phyloP scores from a whole-genome alignment of 108 stramenopile genomes.

The Aureococcus anophagefferens region DNA sequence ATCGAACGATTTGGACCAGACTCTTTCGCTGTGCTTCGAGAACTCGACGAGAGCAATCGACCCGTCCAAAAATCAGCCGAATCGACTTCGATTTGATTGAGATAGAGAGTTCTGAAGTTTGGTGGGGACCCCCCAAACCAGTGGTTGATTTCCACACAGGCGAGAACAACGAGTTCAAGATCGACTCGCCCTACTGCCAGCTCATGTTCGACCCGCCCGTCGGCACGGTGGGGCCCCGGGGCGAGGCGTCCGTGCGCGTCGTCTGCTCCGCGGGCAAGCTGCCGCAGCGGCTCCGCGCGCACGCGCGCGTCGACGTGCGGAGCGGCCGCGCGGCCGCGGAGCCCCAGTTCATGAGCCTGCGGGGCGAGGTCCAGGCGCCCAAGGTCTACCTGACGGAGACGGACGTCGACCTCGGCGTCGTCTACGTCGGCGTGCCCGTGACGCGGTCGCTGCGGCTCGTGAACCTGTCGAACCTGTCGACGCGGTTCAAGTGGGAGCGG shows the following conservation, averaged over 20 bases:
- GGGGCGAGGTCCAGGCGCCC: conserved; percentile 27
- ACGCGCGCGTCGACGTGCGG: conserved; percentile 1
- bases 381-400: conserved; percentile 7
- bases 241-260: neutral
- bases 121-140: too few relatives aligned
- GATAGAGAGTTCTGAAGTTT: too few relatives aligned
- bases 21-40: too few relatives aligned
- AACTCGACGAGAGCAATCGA: too few relatives aligned
- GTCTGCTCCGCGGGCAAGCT: conserved; percentile 2
- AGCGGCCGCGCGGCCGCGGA: neutral
- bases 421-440: conserved; percentile 20
- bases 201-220: neutral
- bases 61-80: too few relatives aligned
- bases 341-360: conserved; percentile 9
- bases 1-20: too few relatives aligned
- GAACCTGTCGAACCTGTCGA: conserved; percentile 21
- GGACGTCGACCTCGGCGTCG: conserved; percentile 10
- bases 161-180: conserved; percentile 3
- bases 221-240: neutral
- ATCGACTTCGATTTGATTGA: too few relatives aligned
- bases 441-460: conserved; percentile 5
- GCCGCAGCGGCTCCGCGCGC: conserved; percentile 4
- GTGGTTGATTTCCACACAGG: too few relatives aligned
- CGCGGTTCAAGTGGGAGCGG: conserved; percentile 20
- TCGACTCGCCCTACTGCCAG: neutral